Evolutionary conservation across 768 basidiomycete species (phyloP).

Genomic region (Serpula lacrymans): DNA sequence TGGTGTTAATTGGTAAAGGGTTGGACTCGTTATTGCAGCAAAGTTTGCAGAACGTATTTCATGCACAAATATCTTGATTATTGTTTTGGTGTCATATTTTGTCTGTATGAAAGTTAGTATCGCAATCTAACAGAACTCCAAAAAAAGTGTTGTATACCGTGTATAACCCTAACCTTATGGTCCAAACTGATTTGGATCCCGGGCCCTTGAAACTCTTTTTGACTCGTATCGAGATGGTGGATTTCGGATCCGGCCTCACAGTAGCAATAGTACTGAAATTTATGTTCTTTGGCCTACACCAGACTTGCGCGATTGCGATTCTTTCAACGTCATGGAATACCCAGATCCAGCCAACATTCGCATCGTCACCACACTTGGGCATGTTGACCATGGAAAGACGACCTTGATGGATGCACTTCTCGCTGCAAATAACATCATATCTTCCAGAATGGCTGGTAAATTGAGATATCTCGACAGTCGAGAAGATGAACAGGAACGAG

Average conservation of each 20-base stretch:
- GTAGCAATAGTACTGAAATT: too few species aligned
- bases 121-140: too few species aligned
- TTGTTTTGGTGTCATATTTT: too few species aligned
- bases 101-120: too few species aligned
- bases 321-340: slow-evolving; percentile 7
- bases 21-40: slow-evolving; percentile 51
- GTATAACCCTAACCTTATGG: too few species aligned
- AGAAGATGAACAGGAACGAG: slow-evolving; percentile 96
- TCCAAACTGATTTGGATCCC: too few species aligned
- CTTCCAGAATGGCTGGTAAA: slow-evolving; percentile 90
- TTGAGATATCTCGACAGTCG: slow-evolving; percentile 93
- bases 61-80: too few species aligned
- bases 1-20: slow-evolving; percentile 87
- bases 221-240: too few species aligned
- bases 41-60: slow-evolving; percentile 54
- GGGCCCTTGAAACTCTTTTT: too few species aligned
- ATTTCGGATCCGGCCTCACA: too few species aligned
- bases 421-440: slow-evolving; percentile 98
- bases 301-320: background rate
- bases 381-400: slow-evolving; percentile 96
- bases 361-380: slow-evolving; percentile 82
- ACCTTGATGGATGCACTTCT: slow-evolving; percentile 93
- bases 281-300: too few species aligned
- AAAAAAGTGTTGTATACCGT: too few species aligned
- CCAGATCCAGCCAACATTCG: slow-evolving; percentile 50